Evolutionary conservation across 2,329 filamentous ascomycete species (phyloP).

Genomic region (Pseudogymnoascus sp.): DNA sequence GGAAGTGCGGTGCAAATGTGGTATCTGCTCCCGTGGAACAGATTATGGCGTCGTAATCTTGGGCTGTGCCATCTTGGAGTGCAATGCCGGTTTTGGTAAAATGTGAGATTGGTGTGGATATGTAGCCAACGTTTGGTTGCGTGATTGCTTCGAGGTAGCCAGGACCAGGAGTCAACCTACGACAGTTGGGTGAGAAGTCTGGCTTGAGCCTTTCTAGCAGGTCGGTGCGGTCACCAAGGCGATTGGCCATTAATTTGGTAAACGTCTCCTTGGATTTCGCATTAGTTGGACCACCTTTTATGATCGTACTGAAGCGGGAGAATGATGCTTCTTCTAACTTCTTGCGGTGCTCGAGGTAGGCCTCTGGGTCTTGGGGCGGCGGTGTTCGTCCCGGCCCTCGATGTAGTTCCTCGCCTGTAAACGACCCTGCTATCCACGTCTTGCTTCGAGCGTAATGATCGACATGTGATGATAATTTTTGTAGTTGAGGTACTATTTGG

Average conservation of each 20-base stretch:
- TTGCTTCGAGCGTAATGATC: constrained; percentile 58
- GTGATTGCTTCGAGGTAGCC: constrained; percentile 40
- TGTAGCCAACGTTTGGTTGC: constrained; percentile 35
- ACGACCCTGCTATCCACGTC: constrained; percentile 59
- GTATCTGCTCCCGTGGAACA: constrained; percentile 25
- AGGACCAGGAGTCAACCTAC: constrained; percentile 37
- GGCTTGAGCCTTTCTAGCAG: constrained; percentile 49
- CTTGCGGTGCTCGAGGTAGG: constrained; percentile 52
- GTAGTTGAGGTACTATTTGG: constrained; percentile 47
- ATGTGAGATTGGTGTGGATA: constrained; percentile 29
- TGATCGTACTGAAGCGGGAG: constrained; percentile 41
- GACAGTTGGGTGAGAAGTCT: constrained; percentile 35
- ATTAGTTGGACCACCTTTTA: constrained; percentile 46
- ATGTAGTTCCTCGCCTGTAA: constrained; percentile 40
- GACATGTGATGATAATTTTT: constrained; percentile 40
- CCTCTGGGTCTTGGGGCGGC: constrained; percentile 44
- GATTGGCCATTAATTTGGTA: constrained; percentile 43
- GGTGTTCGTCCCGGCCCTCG: constrained; percentile 38
- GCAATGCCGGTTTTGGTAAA: constrained; percentile 29
- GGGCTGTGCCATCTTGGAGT: constrained; percentile 20
- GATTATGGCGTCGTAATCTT: constrained; percentile 22
- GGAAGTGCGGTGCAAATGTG: constrained; percentile 9
- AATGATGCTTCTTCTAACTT: constrained; percentile 51
- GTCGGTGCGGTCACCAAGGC: constrained; percentile 46
- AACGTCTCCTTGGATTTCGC: constrained; percentile 39